Evolutionary conservation across 345 rosid species (phyloP), one percentile per base, ranked within the genome.

Genomic region (Combretum micranthum): DNA sequence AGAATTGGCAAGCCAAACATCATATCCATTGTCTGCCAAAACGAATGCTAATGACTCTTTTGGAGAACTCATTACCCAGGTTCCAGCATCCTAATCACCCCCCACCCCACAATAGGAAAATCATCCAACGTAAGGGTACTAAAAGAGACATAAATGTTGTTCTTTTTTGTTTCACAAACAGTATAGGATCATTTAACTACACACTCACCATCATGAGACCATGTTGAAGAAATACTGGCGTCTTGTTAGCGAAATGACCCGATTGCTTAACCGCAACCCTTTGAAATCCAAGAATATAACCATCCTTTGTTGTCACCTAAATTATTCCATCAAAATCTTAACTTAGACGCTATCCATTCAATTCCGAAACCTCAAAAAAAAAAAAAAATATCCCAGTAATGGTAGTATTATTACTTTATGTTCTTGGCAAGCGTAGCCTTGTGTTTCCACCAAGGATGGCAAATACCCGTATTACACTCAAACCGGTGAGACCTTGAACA

Each of bases 211-310:
- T 43, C 51, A 76, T 26, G 21, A 80, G 42, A 39, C 80, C 78
- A 53, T 80, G 85, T 17, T 80, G 85, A 7, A 80, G 53, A n/a
- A 80, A 62, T 64, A 80, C 78, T 6, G 85, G 82, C 20, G 80
- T 72, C 57, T 72, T 77, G 63, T 60, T 43, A 15, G 12, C 52
- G n/a, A n/a, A n/a, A n/a, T 51, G 50, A 6, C 78, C 72, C 0
- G 76, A 67, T 25, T 19, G 50, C 15, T 32, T 44, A 7, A 23
- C 64, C 1, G 72, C 71, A 46, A 77, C 72, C 64, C 86, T 77
- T 67, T 77, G 78, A 22, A 80, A n/a, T 53, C 82, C 62, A 12
- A 77, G 78, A 44, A 77, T 75, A 55, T 75, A 80, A 20, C 82
- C 85, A 60, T 80, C n/a, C n/a, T 77, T 16, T 11, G 85, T 77